phyloP scores from a whole-genome alignment of 2,329 filamentous ascomycete genomes.

The Paramyrothecium sp. region DNA sequence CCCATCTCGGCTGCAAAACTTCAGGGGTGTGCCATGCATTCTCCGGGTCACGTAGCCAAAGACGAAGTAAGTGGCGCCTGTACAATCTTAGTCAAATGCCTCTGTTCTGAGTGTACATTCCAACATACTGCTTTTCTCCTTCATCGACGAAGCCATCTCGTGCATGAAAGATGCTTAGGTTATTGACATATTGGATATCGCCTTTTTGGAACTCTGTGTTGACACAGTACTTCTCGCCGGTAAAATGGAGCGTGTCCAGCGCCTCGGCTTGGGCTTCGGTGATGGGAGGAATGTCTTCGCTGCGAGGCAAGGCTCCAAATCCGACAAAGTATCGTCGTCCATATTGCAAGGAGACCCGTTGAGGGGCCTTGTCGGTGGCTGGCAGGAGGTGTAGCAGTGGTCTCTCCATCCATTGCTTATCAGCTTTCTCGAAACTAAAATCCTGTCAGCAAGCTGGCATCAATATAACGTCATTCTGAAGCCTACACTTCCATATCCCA shows the following conservation, averaged over 20 bases:
- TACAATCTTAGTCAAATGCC: background rate
- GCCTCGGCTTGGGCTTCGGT: conserved; percentile 51
- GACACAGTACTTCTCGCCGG: conserved; percentile 41
- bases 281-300: conserved; percentile 51
- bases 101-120: background rate
- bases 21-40: conserved; percentile 45
- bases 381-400: conserved; percentile 57
- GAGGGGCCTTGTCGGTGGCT: conserved; percentile 37
- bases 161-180: conserved; percentile 51
- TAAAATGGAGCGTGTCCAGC: conserved; percentile 47
- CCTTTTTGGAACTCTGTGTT: conserved; percentile 44
- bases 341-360: conserved; percentile 58
- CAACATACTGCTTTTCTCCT: conserved; percentile 37
- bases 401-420: conserved; percentile 41
- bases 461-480: conserved; percentile 7
- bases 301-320: conserved; percentile 52
- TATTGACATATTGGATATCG: conserved; percentile 55
- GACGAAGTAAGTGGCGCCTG: conserved; percentile 43
- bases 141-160: conserved; percentile 45
- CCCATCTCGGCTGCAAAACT: conserved; percentile 44
- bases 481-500: conserved; percentile 42
- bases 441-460: background rate
- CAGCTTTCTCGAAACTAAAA: conserved; percentile 47
- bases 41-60: conserved; percentile 48
- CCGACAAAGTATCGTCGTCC: conserved; percentile 56